Conservation (phyloP, 495 filamentous ascomycete species). For the Melanomma pulvis-pyrius region DNA sequence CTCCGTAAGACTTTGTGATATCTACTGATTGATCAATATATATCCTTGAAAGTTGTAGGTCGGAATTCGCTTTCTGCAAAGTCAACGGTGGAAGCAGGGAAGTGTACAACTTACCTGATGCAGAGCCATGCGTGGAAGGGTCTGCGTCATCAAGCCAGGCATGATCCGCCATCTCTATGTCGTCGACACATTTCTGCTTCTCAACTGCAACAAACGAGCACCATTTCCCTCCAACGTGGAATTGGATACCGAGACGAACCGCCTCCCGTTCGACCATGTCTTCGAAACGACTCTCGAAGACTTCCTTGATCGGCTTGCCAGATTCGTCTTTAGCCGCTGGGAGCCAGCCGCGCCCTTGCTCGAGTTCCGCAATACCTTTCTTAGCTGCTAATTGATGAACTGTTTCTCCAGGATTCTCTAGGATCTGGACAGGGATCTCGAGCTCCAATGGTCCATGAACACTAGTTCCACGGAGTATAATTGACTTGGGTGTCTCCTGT, state of each 20-base stretch:
- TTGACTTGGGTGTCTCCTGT: conserved; percentile 54
- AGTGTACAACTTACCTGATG: not conserved
- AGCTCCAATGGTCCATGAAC: conserved; percentile 59
- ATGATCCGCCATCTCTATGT: conserved; percentile 22
- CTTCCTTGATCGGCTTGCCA: conserved; percentile 53
- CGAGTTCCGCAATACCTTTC: conserved; percentile 68
- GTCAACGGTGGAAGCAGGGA: no score
- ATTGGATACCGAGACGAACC: conserved; percentile 62
- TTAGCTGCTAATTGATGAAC: conserved; percentile 72
- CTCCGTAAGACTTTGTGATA: not conserved
- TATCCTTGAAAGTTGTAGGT: not conserved
- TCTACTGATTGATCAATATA: not conserved
- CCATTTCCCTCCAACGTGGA: conserved; percentile 67
- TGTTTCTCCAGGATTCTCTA: conserved; percentile 54
- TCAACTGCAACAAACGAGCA: conserved; percentile 72
- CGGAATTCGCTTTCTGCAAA: no score
- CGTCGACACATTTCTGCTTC: conserved; percentile 22
- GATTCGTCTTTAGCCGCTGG: conserved; percentile 52
- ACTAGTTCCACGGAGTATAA: conserved; percentile 60
- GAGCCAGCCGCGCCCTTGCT: conserved; percentile 70
- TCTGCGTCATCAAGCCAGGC: conserved; percentile 27
- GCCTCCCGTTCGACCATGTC: conserved; percentile 65
- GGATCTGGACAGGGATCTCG: conserved; percentile 61
- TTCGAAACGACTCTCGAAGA: conserved; percentile 52
- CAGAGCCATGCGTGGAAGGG: not conserved